phyloP scores from a whole-genome alignment of 2,329 filamentous ascomycete genomes.

The Claviceps purpurea region DNA sequence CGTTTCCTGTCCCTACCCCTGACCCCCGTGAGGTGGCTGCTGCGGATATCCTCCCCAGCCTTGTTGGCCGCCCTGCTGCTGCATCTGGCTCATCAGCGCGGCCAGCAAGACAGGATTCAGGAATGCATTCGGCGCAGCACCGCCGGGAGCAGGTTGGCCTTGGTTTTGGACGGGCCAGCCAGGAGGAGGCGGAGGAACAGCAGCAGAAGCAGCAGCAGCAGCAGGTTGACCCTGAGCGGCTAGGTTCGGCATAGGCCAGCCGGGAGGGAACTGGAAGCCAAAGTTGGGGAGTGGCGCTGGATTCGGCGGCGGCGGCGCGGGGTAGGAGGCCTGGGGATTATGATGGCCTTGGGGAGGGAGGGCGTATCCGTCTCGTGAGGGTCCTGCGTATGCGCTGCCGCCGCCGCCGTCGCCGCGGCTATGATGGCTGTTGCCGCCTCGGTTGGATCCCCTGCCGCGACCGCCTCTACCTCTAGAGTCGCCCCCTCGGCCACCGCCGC shows the following conservation, averaged over 20 bases:
- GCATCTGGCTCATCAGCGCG: constrained; percentile 32
- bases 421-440: constrained; percentile 26
- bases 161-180: constrained; percentile 14
- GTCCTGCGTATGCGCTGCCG: constrained; percentile 7
- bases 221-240: not conserved
- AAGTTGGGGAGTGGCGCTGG: constrained; percentile 19
- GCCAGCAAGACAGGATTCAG: constrained; percentile 47
- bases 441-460: constrained; percentile 27
- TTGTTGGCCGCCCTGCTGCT: constrained; percentile 18
- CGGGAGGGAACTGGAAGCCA: constrained; percentile 31
- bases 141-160: constrained; percentile 20
- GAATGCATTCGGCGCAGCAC: constrained; percentile 20
- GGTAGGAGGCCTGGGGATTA: constrained; percentile 17
- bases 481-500: constrained; percentile 24
- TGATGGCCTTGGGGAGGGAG: constrained; percentile 20
- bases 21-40: constrained; percentile 14
- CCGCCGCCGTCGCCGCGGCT: constrained; percentile 26
- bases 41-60: constrained; percentile 15
- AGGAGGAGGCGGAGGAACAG: constrained; percentile 28
- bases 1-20: not conserved
- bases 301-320: constrained; percentile 12
- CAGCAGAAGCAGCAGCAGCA: constrained; percentile 15
- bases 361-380: constrained; percentile 27
- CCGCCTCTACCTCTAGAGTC: constrained; percentile 23
- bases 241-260: constrained; percentile 24